Percentiles rank a stretch among this genome's conserved stretches.
These are phyloP conservation scores for Hyparrhenia diplandra DNA, from an alignment of 176 grass and related monocot species.

Conservation along the genomic window DNA sequence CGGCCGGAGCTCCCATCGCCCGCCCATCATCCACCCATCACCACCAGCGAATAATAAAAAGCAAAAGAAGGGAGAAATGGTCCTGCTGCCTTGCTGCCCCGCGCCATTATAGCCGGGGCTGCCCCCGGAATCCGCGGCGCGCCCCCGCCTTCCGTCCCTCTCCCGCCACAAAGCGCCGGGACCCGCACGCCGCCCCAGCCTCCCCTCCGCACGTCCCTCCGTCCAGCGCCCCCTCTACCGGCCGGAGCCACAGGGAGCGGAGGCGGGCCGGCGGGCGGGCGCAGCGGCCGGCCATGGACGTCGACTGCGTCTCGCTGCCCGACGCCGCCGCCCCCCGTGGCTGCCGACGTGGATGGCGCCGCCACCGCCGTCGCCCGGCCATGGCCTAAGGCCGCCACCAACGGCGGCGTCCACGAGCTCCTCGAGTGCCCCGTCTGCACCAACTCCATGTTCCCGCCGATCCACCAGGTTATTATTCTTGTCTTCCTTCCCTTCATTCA, in stretches of 20 bases:
- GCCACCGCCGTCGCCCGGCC: slow-evolving; percentile 1
- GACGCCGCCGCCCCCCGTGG: slow-evolving; percentile 34
- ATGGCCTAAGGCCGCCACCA: slow-evolving; percentile 29
- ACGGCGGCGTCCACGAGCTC: slow-evolving; percentile 75
- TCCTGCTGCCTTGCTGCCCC: not conserved
- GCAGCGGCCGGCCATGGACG: slow-evolving; percentile 39
- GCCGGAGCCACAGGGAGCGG: slow-evolving; percentile 1
- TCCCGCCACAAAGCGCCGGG: slow-evolving; percentile 32
- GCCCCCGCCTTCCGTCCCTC: not conserved
- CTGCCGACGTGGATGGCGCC: slow-evolving; percentile 23
- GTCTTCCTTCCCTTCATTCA: not conserved
- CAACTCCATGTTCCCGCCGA: slow-evolving; percentile 97
- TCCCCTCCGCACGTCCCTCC: not conserved
- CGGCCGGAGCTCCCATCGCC: too few relatives aligned
- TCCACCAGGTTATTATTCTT: slow-evolving; percentile 61
- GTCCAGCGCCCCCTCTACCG: not conserved
- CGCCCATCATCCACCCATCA: not conserved
- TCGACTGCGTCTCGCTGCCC: slow-evolving; percentile 68
- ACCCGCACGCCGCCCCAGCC: not conserved
- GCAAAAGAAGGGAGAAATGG: not conserved
- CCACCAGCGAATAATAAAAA: not conserved
- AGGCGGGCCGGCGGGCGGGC: slow-evolving; percentile 3
- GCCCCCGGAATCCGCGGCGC: slow-evolving; percentile 23
- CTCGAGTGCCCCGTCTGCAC: slow-evolving; percentile 98
- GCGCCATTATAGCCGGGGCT: not conserved